A percentile compares a stretch with the other conserved stretches of the same genome.
Conservation (phyloP, 202 grass and related monocot genomes). For the Thinopyrum obtusiflorum region DNA sequence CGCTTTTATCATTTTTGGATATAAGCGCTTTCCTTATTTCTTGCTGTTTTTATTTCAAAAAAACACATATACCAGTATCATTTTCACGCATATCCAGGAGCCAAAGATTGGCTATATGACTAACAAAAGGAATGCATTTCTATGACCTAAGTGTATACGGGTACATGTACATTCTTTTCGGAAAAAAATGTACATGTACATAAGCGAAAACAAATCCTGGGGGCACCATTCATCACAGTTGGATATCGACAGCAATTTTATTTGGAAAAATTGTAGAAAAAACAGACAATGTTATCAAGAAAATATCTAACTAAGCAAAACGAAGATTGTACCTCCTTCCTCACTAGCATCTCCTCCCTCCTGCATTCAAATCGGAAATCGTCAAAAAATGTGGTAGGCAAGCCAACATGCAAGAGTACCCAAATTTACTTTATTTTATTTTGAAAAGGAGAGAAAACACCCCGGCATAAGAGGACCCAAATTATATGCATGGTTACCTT, state of each 20-base stretch:
- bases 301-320: conserved; percentile 15
- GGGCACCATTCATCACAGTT: background rate
- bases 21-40: conserved; percentile 73
- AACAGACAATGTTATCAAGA: background rate
- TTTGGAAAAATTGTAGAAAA: background rate
- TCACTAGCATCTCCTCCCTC: conserved; percentile 81
- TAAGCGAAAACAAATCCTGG: conserved; percentile 9
- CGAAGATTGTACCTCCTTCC: conserved; percentile 70
- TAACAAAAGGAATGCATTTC: background rate
- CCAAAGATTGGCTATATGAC: background rate
- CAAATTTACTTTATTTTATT: background rate
- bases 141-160: background rate
- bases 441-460: background rate
- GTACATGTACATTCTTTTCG: background rate
- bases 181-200: conserved; percentile 8
- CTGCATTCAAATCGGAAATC: conserved; percentile 47
- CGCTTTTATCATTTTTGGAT: conserved; percentile 73
- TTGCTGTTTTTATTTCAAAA: conserved; percentile 58
- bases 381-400: conserved; percentile 26
- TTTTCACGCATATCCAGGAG: background rate
- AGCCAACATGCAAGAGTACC: conserved; percentile 25
- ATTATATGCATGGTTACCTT: conserved; percentile 55
- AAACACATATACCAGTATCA: conserved; percentile 20
- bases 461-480: background rate
- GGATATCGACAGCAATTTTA: background rate